phyloP scores from a whole-genome alignment of 768 basidiomycete species.

The Leccinellum luteum region DNA sequence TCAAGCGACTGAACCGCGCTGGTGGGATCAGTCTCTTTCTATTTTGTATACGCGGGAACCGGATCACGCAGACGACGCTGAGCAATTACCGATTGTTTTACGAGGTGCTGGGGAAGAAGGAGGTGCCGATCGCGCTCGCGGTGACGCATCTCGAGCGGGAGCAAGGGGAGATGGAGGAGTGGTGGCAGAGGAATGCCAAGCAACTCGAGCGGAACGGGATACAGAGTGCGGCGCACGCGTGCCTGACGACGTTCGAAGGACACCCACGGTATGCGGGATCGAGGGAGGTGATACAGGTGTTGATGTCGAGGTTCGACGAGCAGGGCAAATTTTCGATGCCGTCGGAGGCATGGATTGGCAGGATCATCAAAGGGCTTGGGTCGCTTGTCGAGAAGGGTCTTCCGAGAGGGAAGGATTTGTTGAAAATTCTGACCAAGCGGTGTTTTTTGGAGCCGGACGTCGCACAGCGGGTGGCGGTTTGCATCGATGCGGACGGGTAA shows the following conservation, averaged over 20 bases:
- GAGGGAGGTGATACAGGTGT: constrained; percentile 18
- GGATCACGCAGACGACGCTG: constrained; percentile 29
- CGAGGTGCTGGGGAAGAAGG: constrained; percentile 27
- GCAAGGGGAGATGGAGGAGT: constrained; percentile 28
- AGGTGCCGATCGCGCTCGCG: constrained; percentile 39
- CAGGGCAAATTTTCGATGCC: constrained; percentile 32
- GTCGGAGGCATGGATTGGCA: constrained; percentile 26
- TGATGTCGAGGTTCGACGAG: constrained; percentile 20
- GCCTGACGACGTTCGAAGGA: constrained; percentile 26
- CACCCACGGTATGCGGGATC: constrained; percentile 33
- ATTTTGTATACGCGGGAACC: constrained; percentile 39
- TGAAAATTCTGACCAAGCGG: constrained; percentile 26
- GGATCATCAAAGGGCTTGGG: constrained; percentile 22
- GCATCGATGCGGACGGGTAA: constrained; percentile 12
- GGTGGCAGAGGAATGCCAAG: constrained; percentile 30
- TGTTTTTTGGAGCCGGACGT: constrained; percentile 23
- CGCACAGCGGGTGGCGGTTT: constrained; percentile 22
- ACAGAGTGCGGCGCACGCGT: constrained; percentile 29
- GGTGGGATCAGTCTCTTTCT: constrained; percentile 41
- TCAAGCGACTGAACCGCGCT: constrained; percentile 28
- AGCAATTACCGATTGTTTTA: constrained; percentile 26
- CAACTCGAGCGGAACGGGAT: constrained; percentile 21
- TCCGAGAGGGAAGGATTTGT: constrained; percentile 25
- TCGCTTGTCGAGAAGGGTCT: constrained; percentile 17
- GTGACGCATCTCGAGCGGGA: constrained; percentile 40